Evolutionary conservation across 2,329 filamentous ascomycete species (phyloP), one percentile per base, ranked within the genome.

Genomic region (Ascochyta fabae): DNA sequence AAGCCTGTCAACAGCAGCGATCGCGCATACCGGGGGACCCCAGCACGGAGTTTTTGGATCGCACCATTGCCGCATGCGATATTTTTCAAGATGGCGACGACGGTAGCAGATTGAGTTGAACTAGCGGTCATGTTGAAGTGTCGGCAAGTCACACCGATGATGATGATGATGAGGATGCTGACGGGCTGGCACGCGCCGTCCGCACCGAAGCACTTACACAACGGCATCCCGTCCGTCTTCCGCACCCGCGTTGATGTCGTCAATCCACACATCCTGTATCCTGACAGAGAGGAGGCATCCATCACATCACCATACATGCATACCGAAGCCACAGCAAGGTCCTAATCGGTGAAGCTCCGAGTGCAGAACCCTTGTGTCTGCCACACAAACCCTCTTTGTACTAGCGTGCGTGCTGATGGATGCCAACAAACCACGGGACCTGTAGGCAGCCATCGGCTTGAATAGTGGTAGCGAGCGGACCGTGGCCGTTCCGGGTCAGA

Each of bases 71-170:
- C 26, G 43, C 43, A 26, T 38, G 31, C 31, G 12, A 35, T 2
- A 16, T 29, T 8, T 16, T 26, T 31, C 9, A 35, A 47, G n/a
- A 3, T 26, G 15, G 38, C 41, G 31, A 43, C 45, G 22, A 26
- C 9, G 27, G 50, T 7, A 49, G 27, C 16, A 56, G 15, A 40
- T 53, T 33, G 44, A 51, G 39, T 13, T 50, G 26, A 15, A 38
- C 36, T 12, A 41, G 34, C 43, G 48, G 53, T 26, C 26, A 39
- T 42, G 5, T 24, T 22, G 3, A 19, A 24, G 27, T 22, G 39
- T 34, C 36, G 42, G 53, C 56, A 54, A 44, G 43, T 57, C 61
- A 59, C 53, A 65, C 57, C 57, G 62, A 64, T 65, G 16, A 59
- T 46, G 36, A 55, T 47, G 35, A 59, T 46, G 36, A 55, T 47